Base-by-base conservation (phyloP, 179 eudicot species). In the Amaranthus tricolor region DNA sequence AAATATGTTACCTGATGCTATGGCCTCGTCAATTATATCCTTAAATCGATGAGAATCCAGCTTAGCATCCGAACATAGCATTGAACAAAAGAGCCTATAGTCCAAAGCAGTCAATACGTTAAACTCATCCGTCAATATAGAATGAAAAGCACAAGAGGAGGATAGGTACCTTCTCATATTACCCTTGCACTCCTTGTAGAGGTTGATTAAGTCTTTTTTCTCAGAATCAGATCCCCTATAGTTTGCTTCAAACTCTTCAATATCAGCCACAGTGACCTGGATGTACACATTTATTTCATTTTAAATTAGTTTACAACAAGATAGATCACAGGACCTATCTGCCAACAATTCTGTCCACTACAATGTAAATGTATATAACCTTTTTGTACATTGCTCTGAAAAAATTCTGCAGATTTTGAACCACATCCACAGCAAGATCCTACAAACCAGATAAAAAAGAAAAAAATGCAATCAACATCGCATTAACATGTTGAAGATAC, bases 241-340 rank as follows among this genome's bases (percentile, higher is more conserved):
- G 72, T 89, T 89, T 78, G 97, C 97, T 85, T 89, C 92, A 83
- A 95, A 95, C 87, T 95, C 97, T 72, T 95, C 99, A 81, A 95
- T 91, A 79, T 95, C 99, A 65, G 89, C 91, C 62, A 88, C 89
- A 44, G 96, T 93, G 70, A 95, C 88, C 99, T 95, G 88, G 7
- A 82, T 60, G 15, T 64, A 14, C 21, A 65, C 71, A 51, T 7
- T 45, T 54, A 24, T 17, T 6, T 78, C 78, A 66, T 72, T 57
- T 21, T 24, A 45, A 40, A 20, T 24, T 40, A 31, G 40, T 31
- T 31, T 31, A 57, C 16, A 51, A 9, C 58, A 14, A 43, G 5
- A 40, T 6, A 21, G 5, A 5, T 31, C 40, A n/a, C 66, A 9
- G 0, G 40, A 12, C 13, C 50, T 48, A 61, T 44, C 8, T 68